These are phyloP conservation scores for Pseudogymnoascus sp. DNA, from an alignment of 2,329 filamentous ascomycete species.

Conservation along the genomic window DNA sequence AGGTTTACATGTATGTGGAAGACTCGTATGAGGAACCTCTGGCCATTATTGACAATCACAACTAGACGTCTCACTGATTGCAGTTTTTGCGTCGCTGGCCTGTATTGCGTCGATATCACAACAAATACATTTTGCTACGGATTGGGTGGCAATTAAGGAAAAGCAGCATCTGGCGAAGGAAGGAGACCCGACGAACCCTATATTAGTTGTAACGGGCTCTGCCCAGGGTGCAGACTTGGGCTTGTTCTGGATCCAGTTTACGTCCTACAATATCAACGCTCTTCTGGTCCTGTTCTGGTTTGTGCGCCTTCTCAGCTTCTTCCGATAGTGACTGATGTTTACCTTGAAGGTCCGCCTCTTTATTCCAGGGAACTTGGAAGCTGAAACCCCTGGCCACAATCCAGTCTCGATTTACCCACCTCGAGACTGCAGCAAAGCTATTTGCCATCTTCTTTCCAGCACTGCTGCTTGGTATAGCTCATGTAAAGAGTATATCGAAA, in stretches of 20 bases:
- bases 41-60: neutral
- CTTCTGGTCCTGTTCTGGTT: constrained; percentile 12
- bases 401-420: neutral
- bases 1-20: constrained; percentile 5
- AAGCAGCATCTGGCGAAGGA: neutral
- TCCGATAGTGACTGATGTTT: neutral
- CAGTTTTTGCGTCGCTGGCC: neutral
- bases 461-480: constrained; percentile 8
- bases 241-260: constrained; percentile 12
- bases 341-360: neutral
- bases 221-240: constrained; percentile 9
- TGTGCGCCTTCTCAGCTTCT: neutral
- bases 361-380: constrained; percentile 3
- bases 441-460: constrained; percentile 9
- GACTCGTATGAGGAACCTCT: too few relatives aligned
- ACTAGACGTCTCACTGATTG: constrained; percentile 7
- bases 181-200: neutral
- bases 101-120: neutral
- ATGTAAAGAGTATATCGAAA: neutral
- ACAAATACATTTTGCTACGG: constrained; percentile 8
- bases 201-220: neutral
- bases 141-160: constrained; percentile 3
- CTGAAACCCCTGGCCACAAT: neutral
- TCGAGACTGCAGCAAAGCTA: constrained; percentile 5
- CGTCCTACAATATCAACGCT: constrained; percentile 9